phyloP scores from a whole-genome alignment of 225 moss, liverwort and hornwort species.

The Pseudisothecium myosuroides region DNA sequence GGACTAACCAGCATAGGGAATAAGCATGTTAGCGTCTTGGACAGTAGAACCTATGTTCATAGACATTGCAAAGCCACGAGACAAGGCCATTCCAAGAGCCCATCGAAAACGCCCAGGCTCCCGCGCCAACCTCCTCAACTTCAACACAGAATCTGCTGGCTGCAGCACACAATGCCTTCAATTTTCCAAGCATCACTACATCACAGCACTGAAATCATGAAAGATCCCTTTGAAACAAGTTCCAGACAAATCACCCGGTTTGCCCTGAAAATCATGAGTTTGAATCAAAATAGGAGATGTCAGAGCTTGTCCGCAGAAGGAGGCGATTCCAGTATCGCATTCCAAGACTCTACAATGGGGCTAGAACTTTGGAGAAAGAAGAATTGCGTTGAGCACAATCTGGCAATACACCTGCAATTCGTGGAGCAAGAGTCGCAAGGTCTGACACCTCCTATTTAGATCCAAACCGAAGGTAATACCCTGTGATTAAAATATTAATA shows the following conservation, averaged over 20 bases:
- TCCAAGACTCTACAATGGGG: not conserved
- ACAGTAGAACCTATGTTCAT: conserved; percentile 55
- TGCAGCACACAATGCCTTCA: conserved; percentile 19
- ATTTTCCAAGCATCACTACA: not conserved
- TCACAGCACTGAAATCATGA: not conserved
- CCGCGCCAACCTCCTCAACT: conserved; percentile 80
- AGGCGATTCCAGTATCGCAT: not conserved
- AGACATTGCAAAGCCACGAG: conserved; percentile 61
- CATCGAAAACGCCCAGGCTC: conserved; percentile 78
- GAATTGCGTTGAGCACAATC: not conserved
- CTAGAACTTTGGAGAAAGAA: not conserved
- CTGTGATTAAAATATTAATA: not conserved
- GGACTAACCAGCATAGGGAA: conserved; percentile 77
- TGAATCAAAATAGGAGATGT: not conserved
- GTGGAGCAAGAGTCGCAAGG: not conserved
- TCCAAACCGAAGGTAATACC: not conserved
- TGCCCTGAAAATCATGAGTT: not conserved
- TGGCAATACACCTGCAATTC: not conserved
- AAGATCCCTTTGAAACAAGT: not conserved
- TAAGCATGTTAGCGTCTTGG: conserved; percentile 84
- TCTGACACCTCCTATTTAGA: not conserved
- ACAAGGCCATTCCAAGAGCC: conserved; percentile 80
- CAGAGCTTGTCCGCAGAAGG: not conserved
- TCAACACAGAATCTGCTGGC: conserved; percentile 69
- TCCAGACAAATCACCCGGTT: not conserved